Base-by-base conservation (phyloP, 805 yeast genomes). In the Zygotorulaspora danielsina region DNA sequence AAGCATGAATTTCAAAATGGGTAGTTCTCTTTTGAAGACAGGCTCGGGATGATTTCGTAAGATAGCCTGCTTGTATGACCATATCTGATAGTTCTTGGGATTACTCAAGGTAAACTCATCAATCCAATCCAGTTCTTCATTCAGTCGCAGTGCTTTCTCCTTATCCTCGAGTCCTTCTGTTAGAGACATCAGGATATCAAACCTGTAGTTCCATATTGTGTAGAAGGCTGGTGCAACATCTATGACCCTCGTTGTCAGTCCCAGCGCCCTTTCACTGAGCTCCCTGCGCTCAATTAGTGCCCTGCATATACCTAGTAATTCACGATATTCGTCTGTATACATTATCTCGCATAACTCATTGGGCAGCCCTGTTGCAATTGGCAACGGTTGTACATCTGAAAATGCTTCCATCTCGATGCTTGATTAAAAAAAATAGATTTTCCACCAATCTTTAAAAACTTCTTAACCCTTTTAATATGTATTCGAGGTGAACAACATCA, bases 11-110 rank as follows among this genome's bases (percentile, higher is more conserved):
- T 72, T 72, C 29, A 84, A 66, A 16, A 87, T 70, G 2, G 84
- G 81, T 36, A 70, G 69, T 56, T 93, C 97, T 25, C 79, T 65
- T 29, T 63, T 66, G 19, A 59, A 46, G 11, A 31, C 28, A 7
- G 63, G 59, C 1, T 44, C 53, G 1, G 61, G 57, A 27, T 63
- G 54, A 41, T 59, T 39, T 29, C 70, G 70, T 39, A 83, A 64
- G 6, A 90, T 57, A 22, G 78, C 66, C 54, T 83, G 89, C 41
- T 97, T 74, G 56, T 90, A 89, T 52, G 89, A 85, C 97, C 97
- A 93, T n/a, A 90, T 82, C 61, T 93, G 98, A 64, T 93, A 93
- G 66, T 89, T 90, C 61, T 93, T 93, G 28, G 89, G 83, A 59
- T 84, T 82, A 9, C 73, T 79, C 34, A 83, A 55, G 0, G 95